Evolutionary conservation across 2,329 filamentous ascomycete species (phyloP).

Genomic region (Orbilia quercus): DNA sequence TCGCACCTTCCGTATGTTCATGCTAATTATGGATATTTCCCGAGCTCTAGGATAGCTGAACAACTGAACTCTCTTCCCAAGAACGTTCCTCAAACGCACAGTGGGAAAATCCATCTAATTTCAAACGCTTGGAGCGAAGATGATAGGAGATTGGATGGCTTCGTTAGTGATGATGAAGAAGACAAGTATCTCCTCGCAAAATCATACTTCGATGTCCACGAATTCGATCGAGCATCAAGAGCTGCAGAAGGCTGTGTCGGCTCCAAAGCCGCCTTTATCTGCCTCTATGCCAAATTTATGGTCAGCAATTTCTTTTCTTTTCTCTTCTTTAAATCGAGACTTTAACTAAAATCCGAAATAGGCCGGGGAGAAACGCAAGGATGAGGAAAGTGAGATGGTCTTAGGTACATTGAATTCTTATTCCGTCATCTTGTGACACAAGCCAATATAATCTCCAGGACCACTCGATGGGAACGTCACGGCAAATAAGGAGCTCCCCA

Average conservation of each 20-base stretch:
- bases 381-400: constrained; percentile 97
- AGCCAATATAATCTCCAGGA: constrained; percentile 64
- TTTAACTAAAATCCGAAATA: constrained; percentile 9
- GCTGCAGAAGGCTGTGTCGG: constrained; percentile 65
- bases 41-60: constrained; percentile 38
- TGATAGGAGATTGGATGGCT: constrained; percentile 23
- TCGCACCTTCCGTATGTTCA: constrained; percentile 8
- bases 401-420: constrained; percentile 65
- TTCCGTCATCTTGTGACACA: neutral
- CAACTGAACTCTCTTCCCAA: constrained; percentile 45
- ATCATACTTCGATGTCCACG: constrained; percentile 92
- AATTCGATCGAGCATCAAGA: constrained; percentile 91
- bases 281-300: constrained; percentile 90
- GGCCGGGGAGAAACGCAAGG: constrained; percentile 92
- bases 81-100: constrained; percentile 70
- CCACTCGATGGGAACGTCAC: constrained; percentile 88
- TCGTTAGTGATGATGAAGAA: constrained; percentile 52
- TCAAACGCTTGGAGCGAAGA: constrained; percentile 71
- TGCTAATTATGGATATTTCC: constrained; percentile 33
- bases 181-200: constrained; percentile 82
- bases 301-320: constrained; percentile 2
- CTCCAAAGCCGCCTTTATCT: constrained; percentile 84
- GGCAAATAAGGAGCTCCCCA: constrained; percentile 83
- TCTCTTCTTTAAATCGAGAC: too few relatives aligned
- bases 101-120: constrained; percentile 75